Evolutionary conservation across 306 rosid genomes (phyloP).

Genomic region (Argentina anserina): DNA sequence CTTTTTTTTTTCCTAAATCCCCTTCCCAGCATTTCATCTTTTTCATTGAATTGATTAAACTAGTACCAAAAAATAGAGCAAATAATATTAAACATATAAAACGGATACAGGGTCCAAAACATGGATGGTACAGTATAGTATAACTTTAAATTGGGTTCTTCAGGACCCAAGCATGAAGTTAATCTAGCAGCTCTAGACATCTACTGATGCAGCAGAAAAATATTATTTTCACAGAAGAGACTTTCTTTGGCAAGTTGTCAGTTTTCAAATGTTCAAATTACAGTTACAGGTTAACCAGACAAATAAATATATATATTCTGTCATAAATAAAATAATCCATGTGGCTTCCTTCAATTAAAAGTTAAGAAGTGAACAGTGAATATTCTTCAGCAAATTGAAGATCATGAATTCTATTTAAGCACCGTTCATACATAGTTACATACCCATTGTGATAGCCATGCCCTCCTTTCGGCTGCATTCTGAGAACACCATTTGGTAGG

Average conservation of each 20-base stretch:
- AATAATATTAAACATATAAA: background rate
- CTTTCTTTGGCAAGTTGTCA: background rate
- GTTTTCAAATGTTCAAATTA: background rate
- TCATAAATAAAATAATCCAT: background rate
- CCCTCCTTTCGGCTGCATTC: conserved; percentile 84
- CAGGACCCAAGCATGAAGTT: background rate
- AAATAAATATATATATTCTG: background rate
- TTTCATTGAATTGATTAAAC: background rate
- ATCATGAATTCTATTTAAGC: background rate
- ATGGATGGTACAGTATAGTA: background rate
- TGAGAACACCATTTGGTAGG: conserved; percentile 87
- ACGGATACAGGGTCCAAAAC: background rate
- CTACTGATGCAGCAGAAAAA: background rate
- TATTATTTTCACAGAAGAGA: background rate
- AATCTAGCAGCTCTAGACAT: background rate
- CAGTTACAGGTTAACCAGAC: background rate
- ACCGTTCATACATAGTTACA: conserved; percentile 38
- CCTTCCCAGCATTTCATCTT: background rate
- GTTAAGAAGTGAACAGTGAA: background rate
- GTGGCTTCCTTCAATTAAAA: background rate
- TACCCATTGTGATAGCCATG: conserved; percentile 99
- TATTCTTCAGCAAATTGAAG: background rate
- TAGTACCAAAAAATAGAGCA: background rate
- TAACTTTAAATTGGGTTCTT: background rate
- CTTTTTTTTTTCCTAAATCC: background rate